Conservation (phyloP, 2,329 filamentous ascomycete species). For the Xylaria polymorpha region DNA sequence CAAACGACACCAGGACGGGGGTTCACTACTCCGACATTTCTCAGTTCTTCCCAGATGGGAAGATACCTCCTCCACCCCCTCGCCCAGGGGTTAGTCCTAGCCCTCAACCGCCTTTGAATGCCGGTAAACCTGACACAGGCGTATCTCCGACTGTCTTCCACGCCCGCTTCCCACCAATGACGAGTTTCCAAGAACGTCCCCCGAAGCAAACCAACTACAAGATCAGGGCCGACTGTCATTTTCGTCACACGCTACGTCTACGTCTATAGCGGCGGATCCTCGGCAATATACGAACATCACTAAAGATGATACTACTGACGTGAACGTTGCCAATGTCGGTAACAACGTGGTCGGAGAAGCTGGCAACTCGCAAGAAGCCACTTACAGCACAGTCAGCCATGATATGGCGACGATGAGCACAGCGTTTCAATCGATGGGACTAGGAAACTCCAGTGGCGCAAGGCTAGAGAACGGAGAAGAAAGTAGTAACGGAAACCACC, state of each 20-base stretch:
- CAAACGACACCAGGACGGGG: background rate
- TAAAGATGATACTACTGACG: background rate
- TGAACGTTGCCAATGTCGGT: background rate
- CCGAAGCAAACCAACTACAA: background rate
- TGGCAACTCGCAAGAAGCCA: background rate
- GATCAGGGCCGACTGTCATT: background rate
- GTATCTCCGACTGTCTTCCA: background rate
- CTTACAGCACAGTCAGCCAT: background rate
- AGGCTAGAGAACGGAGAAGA: background rate
- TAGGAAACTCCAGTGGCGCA: background rate
- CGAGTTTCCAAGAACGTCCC: background rate
- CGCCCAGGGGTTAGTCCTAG: background rate
- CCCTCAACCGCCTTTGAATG: background rate
- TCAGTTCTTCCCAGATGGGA: conserved; percentile 26
- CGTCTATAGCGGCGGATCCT: background rate
- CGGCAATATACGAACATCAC: background rate
- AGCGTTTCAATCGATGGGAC: conserved; percentile 20
- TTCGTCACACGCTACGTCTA: background rate
- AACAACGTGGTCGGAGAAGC: background rate
- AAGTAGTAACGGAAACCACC: background rate
- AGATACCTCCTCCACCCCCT: conserved; percentile 26
- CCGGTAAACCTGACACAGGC: background rate
- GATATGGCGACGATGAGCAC: conserved; percentile 12
- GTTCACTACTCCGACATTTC: conserved; percentile 18
- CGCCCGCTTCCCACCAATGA: background rate